Evolutionary conservation across 2,329 filamentous ascomycete genomes (phyloP).

Genomic region (Fonsecaea erecta): DNA sequence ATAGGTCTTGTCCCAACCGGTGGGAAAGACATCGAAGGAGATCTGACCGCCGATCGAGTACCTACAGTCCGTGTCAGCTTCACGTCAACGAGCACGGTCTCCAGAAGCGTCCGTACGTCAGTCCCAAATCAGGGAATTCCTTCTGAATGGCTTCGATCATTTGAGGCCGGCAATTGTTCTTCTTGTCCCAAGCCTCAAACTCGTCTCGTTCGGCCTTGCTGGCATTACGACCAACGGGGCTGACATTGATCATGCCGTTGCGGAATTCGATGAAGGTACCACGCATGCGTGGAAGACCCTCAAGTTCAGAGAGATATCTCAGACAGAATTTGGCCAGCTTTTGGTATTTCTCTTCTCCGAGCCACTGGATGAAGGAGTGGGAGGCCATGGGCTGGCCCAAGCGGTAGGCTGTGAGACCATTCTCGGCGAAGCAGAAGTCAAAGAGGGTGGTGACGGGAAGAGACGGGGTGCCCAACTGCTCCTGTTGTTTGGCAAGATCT

Average conservation of each 20-base stretch:
- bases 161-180: constrained; percentile 73
- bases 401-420: constrained; percentile 89
- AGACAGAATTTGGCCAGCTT: constrained; percentile 63
- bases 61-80: constrained; percentile 49
- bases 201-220: constrained; percentile 77
- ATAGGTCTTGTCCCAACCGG: constrained; percentile 98
- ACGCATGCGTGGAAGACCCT: constrained; percentile 63
- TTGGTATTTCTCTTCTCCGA: constrained; percentile 80
- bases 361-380: constrained; percentile 87
- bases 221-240: constrained; percentile 77
- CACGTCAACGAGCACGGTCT: not conserved
- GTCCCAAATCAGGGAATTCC: constrained; percentile 78
- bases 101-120: constrained; percentile 67
- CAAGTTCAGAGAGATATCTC: constrained; percentile 64
- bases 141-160: constrained; percentile 78
- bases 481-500: constrained; percentile 91
- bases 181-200: constrained; percentile 80
- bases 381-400: constrained; percentile 74
- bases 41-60: constrained; percentile 97
- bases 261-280: constrained; percentile 71
- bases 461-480: constrained; percentile 77
- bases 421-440: constrained; percentile 97
- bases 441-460: constrained; percentile 81
- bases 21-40: constrained; percentile 97
- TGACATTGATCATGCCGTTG: constrained; percentile 69